phyloP scores from a whole-genome alignment of 1,284 basidiomycete species.

The Kwoniella shivajii region DNA sequence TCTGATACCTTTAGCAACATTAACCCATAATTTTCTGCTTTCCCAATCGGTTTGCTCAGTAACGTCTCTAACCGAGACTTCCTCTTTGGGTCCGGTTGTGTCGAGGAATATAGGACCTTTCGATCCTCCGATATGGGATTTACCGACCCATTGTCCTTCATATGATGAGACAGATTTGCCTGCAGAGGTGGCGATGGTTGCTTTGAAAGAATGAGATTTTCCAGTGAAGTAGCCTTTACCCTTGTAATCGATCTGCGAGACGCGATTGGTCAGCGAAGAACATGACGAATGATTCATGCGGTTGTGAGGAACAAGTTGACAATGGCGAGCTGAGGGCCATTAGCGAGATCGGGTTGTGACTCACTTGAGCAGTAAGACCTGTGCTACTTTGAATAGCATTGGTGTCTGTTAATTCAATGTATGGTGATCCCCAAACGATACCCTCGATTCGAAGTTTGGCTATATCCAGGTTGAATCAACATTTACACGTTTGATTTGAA shows the following conservation, averaged over 20 bases:
- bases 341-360: conserved; percentile 23
- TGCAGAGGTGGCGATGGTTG: conserved; percentile 61
- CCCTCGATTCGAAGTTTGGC: conserved; percentile 68
- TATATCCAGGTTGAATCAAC: too few species aligned
- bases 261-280: too few species aligned
- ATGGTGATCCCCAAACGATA: conserved; percentile 58
- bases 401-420: conserved; percentile 78
- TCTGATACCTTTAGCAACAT: conserved; percentile 87
- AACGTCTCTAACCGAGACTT: conserved; percentile 67
- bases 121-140: conserved; percentile 61
- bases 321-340: neutral
- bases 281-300: too few species aligned
- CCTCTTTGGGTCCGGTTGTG: conserved; percentile 61
- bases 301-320: too few species aligned
- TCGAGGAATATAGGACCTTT: conserved; percentile 58
- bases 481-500: conserved; percentile 39
- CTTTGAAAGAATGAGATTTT: conserved; percentile 91
- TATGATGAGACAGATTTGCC: conserved; percentile 61
- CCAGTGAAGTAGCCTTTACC: conserved; percentile 95
- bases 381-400: conserved; percentile 82
- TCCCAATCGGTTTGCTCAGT: conserved; percentile 78
- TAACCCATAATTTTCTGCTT: conserved; percentile 80
- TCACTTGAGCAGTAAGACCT: conserved; percentile 67
- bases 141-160: conserved; percentile 87
- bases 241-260: conserved; percentile 76